Conservation (phyloP, 768 basidiomycete species). For the Hygrocybe coccinea region DNA sequence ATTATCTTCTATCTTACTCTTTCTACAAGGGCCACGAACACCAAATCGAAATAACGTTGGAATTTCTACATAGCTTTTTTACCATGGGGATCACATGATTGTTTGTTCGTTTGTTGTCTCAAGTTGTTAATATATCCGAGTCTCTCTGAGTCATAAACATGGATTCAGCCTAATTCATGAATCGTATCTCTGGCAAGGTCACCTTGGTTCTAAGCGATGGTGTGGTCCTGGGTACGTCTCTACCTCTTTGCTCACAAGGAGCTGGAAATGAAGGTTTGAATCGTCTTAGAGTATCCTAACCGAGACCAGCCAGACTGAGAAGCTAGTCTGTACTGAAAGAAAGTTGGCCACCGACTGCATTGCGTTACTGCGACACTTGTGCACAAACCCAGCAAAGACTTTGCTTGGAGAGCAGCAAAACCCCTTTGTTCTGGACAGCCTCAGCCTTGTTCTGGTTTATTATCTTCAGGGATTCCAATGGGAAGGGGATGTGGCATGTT, state of each 20-base stretch:
- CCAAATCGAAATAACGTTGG: too few relatives aligned
- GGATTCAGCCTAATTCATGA: slow-evolving; percentile 67
- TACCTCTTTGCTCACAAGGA: slow-evolving; percentile 49
- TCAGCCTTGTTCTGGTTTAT: too few relatives aligned
- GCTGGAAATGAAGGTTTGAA: slow-evolving; percentile 54
- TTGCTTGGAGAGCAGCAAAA: slow-evolving; percentile 2
- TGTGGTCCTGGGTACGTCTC: slow-evolving; percentile 94
- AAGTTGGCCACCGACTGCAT: slow-evolving; percentile 96
- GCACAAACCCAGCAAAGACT: slow-evolving; percentile 90
- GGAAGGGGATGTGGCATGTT: too few relatives aligned
- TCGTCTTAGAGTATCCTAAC: slow-evolving; percentile 95
- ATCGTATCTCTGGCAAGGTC: slow-evolving; percentile 98
- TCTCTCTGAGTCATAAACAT: too few relatives aligned
- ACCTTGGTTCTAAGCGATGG: slow-evolving; percentile 97
- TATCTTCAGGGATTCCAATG: too few relatives aligned
- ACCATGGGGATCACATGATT: too few relatives aligned
- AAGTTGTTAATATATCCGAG: too few relatives aligned
- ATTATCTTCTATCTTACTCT: too few relatives aligned
- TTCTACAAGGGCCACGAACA: too few relatives aligned
- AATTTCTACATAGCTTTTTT: too few relatives aligned
- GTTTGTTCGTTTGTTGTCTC: too few relatives aligned
- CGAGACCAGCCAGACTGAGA: slow-evolving; percentile 96
- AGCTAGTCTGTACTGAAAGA: slow-evolving; percentile 98
- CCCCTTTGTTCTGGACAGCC: not conserved
- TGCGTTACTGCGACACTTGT: slow-evolving; percentile 90